Evolutionary conservation across 2,329 filamentous ascomycete species (phyloP), one percentile per base, ranked within the genome.

Genomic region (Microcera coccophila): DNA sequence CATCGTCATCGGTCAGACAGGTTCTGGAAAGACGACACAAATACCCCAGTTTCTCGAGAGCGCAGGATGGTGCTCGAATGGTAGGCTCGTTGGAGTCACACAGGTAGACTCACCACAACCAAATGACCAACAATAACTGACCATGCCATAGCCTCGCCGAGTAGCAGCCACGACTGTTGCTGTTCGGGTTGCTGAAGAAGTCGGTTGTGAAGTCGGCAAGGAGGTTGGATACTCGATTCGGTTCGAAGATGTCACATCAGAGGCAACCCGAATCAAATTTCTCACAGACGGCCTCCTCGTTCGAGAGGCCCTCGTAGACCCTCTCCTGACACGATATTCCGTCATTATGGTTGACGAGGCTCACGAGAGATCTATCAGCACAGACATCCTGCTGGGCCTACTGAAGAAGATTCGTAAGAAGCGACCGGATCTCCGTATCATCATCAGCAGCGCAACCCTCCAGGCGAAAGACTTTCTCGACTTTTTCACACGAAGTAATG

Each of bases 341-440:
- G 85, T 95, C 34, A 88, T 98, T 56, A 96, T 98, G 89, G 86
- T 98, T 7, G 93, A 98, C 61, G 91, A 97, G 67, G 93, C 91
- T 5, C 93, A 98, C 62, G 91, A 97, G 66, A 78, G 93, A 41
- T 95, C 90, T 37, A 78, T 97, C 45, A 94, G 88, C 63, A 95
- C 90, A 1, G 93, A 98, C 60, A 80, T 98, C 11, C 73, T 97
- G 7, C 76, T 98, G 3, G 91, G 93, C 0, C 71, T 97, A 12
- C 67, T 98, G 29, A 96, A 95, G 64, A 97, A 97, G 64, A 91
- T 98, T 38, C 71, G 81, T 41, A 88, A 81, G 63, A 85, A 81
- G 58, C 76, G 93, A 33, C 78, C 85, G 7, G 90, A 96, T 45
- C 67, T 97, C 39, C 81, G 90, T 16, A 85, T 97, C 49, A 83